These are phyloP conservation scores for Begonia masoniana DNA, from an alignment of 306 rosid genomes.

Conservation along the genomic window DNA sequence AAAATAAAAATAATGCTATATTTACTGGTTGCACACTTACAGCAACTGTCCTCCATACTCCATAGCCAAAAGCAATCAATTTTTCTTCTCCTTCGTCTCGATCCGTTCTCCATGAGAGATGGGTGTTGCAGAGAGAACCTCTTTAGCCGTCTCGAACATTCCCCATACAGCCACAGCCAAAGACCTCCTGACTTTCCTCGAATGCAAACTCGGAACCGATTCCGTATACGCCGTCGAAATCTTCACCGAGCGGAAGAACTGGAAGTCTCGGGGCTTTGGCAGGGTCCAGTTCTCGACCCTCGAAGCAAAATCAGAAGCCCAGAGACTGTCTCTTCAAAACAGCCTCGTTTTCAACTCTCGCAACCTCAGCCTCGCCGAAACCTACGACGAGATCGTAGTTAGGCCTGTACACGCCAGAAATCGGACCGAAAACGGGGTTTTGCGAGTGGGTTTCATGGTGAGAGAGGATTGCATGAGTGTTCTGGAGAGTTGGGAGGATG, in stretches of 20 bases:
- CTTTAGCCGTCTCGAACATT: constrained; percentile 42
- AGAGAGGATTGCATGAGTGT: constrained; percentile 29
- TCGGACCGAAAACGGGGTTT: constrained; percentile 26
- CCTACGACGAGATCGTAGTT: constrained; percentile 40
- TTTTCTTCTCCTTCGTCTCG: no score
- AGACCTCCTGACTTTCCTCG: constrained; percentile 44
- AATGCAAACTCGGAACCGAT: constrained; percentile 32
- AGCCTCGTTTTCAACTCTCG: constrained; percentile 34
- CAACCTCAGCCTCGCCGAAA: constrained; percentile 31
- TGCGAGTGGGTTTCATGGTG: constrained; percentile 43
- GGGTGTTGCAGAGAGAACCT: constrained; percentile 25
- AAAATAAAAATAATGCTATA: no score
- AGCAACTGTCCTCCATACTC: no score
- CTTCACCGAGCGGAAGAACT: constrained; percentile 44
- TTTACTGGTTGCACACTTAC: no score
- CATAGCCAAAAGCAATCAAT: no score
- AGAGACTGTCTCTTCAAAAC: constrained; percentile 20
- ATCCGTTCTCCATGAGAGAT: constrained; percentile 5
- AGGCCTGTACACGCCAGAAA: constrained; percentile 29
- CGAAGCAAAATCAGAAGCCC: constrained; percentile 22
- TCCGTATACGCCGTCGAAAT: constrained; percentile 75
- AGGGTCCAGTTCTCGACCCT: constrained; percentile 66
- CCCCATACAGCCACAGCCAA: constrained; percentile 46
- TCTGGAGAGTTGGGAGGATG: constrained; percentile 52
- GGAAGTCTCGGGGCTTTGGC: constrained; percentile 75